Evolutionary conservation across 2,329 filamentous ascomycete genomes (phyloP).

Genomic region (Alternaria sp.): DNA sequence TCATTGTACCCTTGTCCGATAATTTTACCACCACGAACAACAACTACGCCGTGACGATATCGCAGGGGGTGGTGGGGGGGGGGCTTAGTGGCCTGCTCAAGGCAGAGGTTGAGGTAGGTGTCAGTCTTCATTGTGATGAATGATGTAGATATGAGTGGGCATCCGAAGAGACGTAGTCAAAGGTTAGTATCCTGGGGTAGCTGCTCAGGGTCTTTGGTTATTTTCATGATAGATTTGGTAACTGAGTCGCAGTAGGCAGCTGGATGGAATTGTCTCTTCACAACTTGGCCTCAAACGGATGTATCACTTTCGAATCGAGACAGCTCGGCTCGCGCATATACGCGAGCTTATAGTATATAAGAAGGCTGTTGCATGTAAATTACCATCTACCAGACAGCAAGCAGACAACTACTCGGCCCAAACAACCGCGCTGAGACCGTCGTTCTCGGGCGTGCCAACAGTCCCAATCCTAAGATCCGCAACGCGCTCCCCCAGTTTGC

Average conservation of each 20-base stretch:
- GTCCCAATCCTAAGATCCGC: slow-evolving; percentile 40
- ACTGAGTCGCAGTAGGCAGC: background rate
- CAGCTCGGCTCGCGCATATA: background rate
- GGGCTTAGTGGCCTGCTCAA: slow-evolving; percentile 61
- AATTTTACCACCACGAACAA: slow-evolving; percentile 63
- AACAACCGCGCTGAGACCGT: slow-evolving; percentile 47
- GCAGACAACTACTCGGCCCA: slow-evolving; percentile 41
- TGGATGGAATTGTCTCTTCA: background rate
- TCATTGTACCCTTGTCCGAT: slow-evolving; percentile 63
- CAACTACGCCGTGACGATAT: slow-evolving; percentile 61
- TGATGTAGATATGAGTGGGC: background rate
- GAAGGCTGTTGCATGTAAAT: background rate
- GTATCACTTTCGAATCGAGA: background rate
- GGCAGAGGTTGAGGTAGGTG: slow-evolving; percentile 60
- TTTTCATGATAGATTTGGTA: background rate
- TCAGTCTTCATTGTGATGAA: slow-evolving; percentile 55
- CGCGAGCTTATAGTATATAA: background rate
- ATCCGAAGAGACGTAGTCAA: background rate
- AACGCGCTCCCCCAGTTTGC: slow-evolving; percentile 37
- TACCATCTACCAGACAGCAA: background rate
- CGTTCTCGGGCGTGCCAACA: slow-evolving; percentile 40
- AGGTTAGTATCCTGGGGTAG: background rate
- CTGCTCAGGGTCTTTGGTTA: background rate
- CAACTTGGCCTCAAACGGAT: background rate
- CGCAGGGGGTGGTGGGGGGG: too few species aligned